Base-by-base conservation (phyloP, 345 rosid genomes). In the Arabidopsis suecica region DNA sequence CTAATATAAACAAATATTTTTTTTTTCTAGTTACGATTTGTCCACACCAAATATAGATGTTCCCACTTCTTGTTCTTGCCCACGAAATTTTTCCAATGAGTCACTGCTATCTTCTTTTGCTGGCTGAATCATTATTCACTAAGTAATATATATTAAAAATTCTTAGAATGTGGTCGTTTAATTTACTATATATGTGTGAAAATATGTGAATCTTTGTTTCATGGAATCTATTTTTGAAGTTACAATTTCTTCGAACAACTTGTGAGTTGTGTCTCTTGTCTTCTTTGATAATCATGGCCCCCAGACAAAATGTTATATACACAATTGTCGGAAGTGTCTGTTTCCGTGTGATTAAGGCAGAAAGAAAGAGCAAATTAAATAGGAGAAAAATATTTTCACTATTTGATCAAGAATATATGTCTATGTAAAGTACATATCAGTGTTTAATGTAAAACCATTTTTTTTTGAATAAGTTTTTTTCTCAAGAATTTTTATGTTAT, bases 221-320 rank as follows among this genome's bases (percentile, higher is more conserved):
- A 45, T 47, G 7, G 34, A 65, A 34, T 6, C 22, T 6, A 55
- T 16, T 34, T 37, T 25, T 56, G 4, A 66, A 16, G 7, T 36
- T 49, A 68, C 51, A 65, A 9, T 41, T 33, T 20, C n/a, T 22
- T 47, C 10, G 65, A 65, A 42, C n/a, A 45, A 23, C 32, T 16
- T 16, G 18, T 16, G 18, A 16, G 18, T n/a, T 57, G 56, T 56
- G 41, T 45, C 38, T 58, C 23, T 65, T 23, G 53, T 74, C 61
- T 67, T 67, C 62, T 60, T 75, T 68, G 60, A n/a, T 68, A 50
- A 57, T 74, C 57, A 65, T 57, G 49, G 71, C 8, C 65, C 65
- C 32, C 3, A 16, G 57, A 74, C 13, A 34, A 74, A 45, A 36
- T 74, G 50, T 44, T 11, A 14, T 13, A 45, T 11, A 34, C 65